These are phyloP conservation scores for Zelonia costaricensis DNA, from an alignment of 208 protist genomes.

Conservation along the genomic window DNA sequence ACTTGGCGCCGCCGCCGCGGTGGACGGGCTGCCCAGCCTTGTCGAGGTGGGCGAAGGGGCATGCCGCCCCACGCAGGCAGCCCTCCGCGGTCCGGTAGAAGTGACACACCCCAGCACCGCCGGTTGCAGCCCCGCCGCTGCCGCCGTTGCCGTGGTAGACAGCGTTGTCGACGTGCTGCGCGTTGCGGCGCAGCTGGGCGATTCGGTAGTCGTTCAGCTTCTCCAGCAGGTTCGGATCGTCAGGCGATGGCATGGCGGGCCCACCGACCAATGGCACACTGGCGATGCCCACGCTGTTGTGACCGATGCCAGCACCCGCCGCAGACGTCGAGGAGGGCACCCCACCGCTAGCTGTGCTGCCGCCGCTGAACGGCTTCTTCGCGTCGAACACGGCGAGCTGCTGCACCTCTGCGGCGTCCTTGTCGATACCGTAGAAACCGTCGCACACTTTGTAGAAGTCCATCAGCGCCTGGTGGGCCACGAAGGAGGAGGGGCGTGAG, in stretches of 20 bases:
- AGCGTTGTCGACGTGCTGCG: slow-evolving; percentile 62
- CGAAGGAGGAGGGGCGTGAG: slow-evolving; percentile 55
- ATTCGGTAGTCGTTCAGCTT: slow-evolving; percentile 72
- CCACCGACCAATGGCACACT: no score
- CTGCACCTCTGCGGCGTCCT: slow-evolving; percentile 31
- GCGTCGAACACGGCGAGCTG: slow-evolving; percentile 27
- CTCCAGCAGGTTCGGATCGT: slow-evolving; percentile 30
- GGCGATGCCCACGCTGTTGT: background rate
- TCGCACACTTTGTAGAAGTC: slow-evolving; percentile 75
- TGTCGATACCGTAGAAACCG: slow-evolving; percentile 62
- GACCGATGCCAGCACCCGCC: background rate
- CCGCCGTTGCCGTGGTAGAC: slow-evolving; percentile 25
- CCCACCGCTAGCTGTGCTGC: slow-evolving; percentile 6
- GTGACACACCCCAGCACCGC: slow-evolving; percentile 31
- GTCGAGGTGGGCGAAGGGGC: slow-evolving; percentile 67
- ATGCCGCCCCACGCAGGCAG: slow-evolving; percentile 62
- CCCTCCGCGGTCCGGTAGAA: slow-evolving; percentile 71
- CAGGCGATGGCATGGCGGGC: slow-evolving; percentile 29
- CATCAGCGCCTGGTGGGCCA: slow-evolving; percentile 73
- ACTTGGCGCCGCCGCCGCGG: background rate
- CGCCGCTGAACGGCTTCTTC: background rate
- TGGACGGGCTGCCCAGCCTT: slow-evolving; percentile 34
- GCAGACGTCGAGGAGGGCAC: background rate
- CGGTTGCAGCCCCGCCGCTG: background rate
- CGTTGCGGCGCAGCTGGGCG: slow-evolving; percentile 70